Evolutionary conservation across 2,329 filamentous ascomycete genomes (phyloP).

Genomic region (Xylaria sp.): DNA sequence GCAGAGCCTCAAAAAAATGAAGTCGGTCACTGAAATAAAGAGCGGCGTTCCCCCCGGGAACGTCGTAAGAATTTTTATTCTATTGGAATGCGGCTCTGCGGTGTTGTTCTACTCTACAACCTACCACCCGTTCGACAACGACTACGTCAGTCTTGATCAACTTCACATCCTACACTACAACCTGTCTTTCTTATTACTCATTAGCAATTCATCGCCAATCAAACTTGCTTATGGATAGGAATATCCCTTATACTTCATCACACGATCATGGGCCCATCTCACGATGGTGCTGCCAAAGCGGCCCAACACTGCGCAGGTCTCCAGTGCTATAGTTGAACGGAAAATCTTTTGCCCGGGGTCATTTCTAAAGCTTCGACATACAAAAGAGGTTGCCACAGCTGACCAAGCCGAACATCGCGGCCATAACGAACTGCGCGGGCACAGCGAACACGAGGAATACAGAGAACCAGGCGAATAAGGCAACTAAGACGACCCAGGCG

Average conservation of each 20-base stretch:
- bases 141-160: background rate
- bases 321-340: conserved; percentile 21
- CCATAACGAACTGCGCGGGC: too few species aligned
- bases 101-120: too few species aligned
- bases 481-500: background rate
- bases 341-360: conserved; percentile 10
- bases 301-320: too few species aligned
- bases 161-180: background rate
- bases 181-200: background rate
- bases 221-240: background rate
- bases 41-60: too few species aligned
- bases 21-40: too few species aligned
- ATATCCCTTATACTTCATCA: too few species aligned
- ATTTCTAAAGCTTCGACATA: background rate
- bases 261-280: too few species aligned
- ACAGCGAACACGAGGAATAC: conserved; percentile 11
- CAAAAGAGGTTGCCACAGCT: background rate
- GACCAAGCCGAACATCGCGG: conserved; percentile 27
- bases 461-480: background rate
- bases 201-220: background rate
- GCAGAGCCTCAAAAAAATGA: too few species aligned
- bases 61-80: too few species aligned
- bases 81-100: too few species aligned
- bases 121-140: too few species aligned
- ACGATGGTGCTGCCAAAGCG: too few species aligned